Evolutionary conservation across 2,329 filamentous ascomycete genomes (phyloP).

Genomic region (Trichoderma harzianum): DNA sequence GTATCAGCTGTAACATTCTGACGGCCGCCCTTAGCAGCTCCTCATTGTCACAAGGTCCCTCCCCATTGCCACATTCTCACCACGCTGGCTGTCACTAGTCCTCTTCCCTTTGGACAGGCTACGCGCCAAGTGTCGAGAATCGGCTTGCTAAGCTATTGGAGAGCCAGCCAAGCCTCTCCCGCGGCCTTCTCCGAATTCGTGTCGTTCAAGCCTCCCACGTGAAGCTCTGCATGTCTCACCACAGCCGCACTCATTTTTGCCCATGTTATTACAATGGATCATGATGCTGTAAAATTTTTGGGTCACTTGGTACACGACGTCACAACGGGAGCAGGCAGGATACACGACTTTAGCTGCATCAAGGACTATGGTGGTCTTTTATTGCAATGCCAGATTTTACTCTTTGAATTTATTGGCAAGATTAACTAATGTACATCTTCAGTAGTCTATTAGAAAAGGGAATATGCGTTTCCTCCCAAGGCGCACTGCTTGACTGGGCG

Average conservation of each 20-base stretch:
- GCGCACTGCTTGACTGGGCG: background rate
- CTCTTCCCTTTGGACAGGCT: background rate
- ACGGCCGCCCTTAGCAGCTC: background rate
- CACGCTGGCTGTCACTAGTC: background rate
- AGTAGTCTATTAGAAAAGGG: background rate
- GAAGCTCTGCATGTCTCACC: slow-evolving; percentile 4
- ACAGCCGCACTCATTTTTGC: background rate
- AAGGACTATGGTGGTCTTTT: background rate
- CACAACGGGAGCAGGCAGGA: background rate
- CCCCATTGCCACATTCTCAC: background rate
- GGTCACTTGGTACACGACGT: background rate
- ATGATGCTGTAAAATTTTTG: background rate
- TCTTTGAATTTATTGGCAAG: background rate
- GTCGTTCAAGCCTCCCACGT: slow-evolving; percentile 10
- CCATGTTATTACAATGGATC: background rate
- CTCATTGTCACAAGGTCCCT: background rate
- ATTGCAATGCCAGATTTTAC: background rate
- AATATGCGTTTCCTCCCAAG: background rate
- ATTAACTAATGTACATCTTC: background rate
- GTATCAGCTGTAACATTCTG: background rate
- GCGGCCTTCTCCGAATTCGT: background rate
- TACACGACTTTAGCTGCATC: background rate
- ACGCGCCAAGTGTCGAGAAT: background rate
- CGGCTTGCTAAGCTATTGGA: background rate
- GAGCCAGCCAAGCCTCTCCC: background rate